A percentile compares a stretch with the other conserved stretches of the same genome.
Conservation (phyloP, 1,139 yeast species). For the Zygosaccharomyces sapae region DNA sequence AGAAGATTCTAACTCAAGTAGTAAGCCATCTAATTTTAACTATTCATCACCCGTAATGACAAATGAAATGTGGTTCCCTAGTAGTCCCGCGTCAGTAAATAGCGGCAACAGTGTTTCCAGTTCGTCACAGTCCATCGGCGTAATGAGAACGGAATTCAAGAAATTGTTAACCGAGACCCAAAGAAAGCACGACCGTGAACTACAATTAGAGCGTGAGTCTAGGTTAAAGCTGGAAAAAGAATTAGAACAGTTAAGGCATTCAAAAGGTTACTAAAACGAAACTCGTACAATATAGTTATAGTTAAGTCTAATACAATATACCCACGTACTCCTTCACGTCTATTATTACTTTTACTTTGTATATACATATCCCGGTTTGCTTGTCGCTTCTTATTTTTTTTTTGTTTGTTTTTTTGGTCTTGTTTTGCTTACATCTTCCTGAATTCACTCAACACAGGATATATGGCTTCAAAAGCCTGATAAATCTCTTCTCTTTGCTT, state of each 20-base stretch:
- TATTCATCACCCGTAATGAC: conserved; percentile 16
- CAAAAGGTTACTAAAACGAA: conserved; percentile 1
- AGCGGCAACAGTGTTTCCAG: conserved; percentile 10
- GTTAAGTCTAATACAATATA: not conserved
- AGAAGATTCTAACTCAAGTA: conserved; percentile 8
- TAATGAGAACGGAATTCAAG: conserved; percentile 35
- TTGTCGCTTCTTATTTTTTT: not conserved
- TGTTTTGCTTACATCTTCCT: conserved; percentile 50
- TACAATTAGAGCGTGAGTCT: conserved; percentile 28
- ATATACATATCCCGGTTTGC: not conserved
- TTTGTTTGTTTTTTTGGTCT: too few species aligned
- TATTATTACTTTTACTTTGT: conserved; percentile 3
- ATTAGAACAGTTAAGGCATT: conserved; percentile 14
- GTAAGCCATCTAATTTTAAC: conserved; percentile 3
- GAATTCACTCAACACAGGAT: conserved; percentile 97
- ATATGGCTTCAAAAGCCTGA: conserved; percentile 96
- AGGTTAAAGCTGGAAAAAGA: conserved; percentile 25
- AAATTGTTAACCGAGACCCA: conserved; percentile 33
- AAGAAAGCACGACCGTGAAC: conserved; percentile 30
- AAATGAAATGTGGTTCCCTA: conserved; percentile 15
- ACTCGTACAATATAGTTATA: too few species aligned
- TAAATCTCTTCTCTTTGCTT: conserved; percentile 98
- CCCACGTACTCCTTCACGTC: conserved; percentile 6
- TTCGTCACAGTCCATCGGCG: conserved; percentile 25
- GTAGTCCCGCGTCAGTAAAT: conserved; percentile 17